Evolutionary conservation across 78 protist genomes (phyloP).

Genomic region (Dictyostelium brefeldianum): DNA sequence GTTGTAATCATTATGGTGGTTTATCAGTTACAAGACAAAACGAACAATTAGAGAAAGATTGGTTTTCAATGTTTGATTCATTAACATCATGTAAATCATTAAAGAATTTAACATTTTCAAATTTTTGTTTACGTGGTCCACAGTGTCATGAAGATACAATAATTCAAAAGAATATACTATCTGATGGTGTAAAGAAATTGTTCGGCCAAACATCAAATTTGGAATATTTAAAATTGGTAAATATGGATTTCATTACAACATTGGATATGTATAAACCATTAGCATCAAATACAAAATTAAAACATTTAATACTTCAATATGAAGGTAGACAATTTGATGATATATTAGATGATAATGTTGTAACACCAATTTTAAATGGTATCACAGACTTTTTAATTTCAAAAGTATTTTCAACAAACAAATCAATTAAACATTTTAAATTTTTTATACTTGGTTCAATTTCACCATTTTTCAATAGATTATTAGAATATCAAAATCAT

Average conservation of each 20-base stretch:
- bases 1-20: constrained; percentile 11
- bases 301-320: not conserved
- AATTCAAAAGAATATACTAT: not conserved
- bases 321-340: not conserved
- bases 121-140: constrained; percentile 17
- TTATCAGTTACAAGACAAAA: not conserved
- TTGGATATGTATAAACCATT: not conserved
- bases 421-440: not conserved
- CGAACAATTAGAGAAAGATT: not conserved
- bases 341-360: not conserved
- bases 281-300: not conserved
- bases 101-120: not conserved
- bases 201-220: not conserved
- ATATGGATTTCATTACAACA: not conserved
- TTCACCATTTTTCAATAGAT: not conserved
- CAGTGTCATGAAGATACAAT: not conserved
- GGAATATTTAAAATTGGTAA: not conserved
- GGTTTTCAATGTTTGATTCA: not conserved
- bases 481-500: not conserved
- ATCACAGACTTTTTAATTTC: not conserved
- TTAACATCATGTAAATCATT: not conserved
- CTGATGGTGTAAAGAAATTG: not conserved
- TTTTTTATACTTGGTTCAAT: not conserved
- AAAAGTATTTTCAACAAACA: not conserved
- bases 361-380: not conserved